Evolutionary conservation across 2,329 filamentous ascomycete species (phyloP).

Genomic region (Penicillium oxalicum): DNA sequence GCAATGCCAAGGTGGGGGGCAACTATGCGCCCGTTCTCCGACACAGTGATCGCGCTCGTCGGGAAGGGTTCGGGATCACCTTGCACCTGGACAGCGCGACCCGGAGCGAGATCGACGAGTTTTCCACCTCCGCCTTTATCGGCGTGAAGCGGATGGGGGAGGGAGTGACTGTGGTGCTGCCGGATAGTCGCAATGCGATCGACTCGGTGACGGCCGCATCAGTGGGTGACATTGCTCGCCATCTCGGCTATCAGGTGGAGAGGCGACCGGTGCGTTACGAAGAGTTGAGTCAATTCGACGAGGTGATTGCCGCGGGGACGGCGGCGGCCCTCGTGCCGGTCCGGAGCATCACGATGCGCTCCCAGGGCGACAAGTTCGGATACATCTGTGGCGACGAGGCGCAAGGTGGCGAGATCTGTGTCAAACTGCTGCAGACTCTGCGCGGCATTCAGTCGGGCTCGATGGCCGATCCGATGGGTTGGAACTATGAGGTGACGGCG

Average conservation of each 20-base stretch:
- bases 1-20: constrained; percentile 87
- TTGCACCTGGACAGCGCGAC: constrained; percentile 83
- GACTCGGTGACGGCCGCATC: constrained; percentile 79
- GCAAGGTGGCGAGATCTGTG: constrained; percentile 59
- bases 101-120: constrained; percentile 86
- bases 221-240: constrained; percentile 65
- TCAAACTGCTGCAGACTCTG: constrained; percentile 66
- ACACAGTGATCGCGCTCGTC: constrained; percentile 74
- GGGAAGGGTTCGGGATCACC: constrained; percentile 85
- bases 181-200: constrained; percentile 81
- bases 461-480: constrained; percentile 68
- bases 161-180: constrained; percentile 70
- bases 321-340: constrained; percentile 89
- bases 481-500: constrained; percentile 48
- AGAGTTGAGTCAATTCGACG: constrained; percentile 59
- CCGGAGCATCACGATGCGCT: constrained; percentile 74
- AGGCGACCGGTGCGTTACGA: constrained; percentile 57
- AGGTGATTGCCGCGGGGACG: constrained; percentile 88
- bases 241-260: constrained; percentile 81
- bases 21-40: constrained; percentile 92
- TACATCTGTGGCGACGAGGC: constrained; percentile 44
- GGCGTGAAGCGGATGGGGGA: constrained; percentile 60
- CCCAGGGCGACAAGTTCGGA: constrained; percentile 50
- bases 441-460: constrained; percentile 83
- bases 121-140: constrained; percentile 89